Conservation (phyloP, 148 eudicot genomes). For the Fagopyrum esculentum region DNA sequence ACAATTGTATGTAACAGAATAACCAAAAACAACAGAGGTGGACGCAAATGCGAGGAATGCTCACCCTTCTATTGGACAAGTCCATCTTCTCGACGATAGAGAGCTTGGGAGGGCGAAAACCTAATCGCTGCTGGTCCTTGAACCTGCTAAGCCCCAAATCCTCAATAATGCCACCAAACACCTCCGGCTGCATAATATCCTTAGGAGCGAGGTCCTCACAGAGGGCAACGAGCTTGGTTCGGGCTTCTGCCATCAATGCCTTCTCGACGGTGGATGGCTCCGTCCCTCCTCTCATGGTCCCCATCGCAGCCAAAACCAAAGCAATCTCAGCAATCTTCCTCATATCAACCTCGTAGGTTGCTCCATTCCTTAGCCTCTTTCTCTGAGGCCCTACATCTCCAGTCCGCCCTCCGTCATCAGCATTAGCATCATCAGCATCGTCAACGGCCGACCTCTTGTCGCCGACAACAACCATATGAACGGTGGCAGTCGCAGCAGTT, state of each 20-base stretch:
- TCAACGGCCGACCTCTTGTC: slow-evolving; percentile 23
- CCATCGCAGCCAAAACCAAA: slow-evolving; percentile 76
- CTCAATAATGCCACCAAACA: slow-evolving; percentile 53
- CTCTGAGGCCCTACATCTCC: slow-evolving; percentile 13
- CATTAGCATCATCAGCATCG: no score
- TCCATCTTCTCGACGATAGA: slow-evolving; percentile 61
- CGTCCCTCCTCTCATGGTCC: slow-evolving; percentile 76
- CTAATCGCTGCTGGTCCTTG: slow-evolving; percentile 43
- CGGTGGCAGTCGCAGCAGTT: no score
- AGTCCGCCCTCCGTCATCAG: slow-evolving; percentile 12
- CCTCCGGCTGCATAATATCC: slow-evolving; percentile 67
- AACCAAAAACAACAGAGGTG: background rate
- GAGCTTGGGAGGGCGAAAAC: slow-evolving; percentile 49
- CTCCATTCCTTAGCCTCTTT: slow-evolving; percentile 28
- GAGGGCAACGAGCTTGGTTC: slow-evolving; percentile 46
- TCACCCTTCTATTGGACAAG: slow-evolving; percentile 56
- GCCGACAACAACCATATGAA: background rate
- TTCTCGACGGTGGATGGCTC: slow-evolving; percentile 55
- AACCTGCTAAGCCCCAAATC: slow-evolving; percentile 67
- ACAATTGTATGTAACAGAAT: background rate
- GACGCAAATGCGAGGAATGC: slow-evolving; percentile 10
- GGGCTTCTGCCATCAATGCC: slow-evolving; percentile 73
- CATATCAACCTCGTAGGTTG: slow-evolving; percentile 27
- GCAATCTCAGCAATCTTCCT: slow-evolving; percentile 77
- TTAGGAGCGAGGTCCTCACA: slow-evolving; percentile 63